phyloP scores from a whole-genome alignment of 2,329 filamentous ascomycete species.

The Stachybotrys chartarum region DNA sequence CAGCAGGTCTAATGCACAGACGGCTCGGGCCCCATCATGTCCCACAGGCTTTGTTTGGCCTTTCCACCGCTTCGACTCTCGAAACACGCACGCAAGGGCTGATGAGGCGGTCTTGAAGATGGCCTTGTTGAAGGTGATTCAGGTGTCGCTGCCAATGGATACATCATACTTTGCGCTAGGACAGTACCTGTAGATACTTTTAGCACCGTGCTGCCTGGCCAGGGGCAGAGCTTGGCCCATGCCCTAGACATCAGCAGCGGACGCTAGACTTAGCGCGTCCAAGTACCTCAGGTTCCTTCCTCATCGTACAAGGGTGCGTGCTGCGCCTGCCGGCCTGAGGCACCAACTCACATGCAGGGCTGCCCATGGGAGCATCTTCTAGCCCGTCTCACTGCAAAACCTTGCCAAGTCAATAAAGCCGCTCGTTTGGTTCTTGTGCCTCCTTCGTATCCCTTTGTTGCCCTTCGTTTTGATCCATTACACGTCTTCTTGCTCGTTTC shows the following conservation, averaged over 20 bases:
- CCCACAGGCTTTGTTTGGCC: no score
- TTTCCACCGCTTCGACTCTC: no score
- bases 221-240: neutral
- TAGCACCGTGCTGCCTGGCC: no score
- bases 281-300: no score
- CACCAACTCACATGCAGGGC: neutral
- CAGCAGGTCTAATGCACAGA: no score
- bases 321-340: neutral
- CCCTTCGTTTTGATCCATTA: slow-evolving; percentile 1
- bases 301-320: no score
- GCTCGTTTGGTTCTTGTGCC: neutral
- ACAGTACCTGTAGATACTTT: no score
- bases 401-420: neutral
- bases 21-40: no score
- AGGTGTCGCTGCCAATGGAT: neutral
- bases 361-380: neutral
- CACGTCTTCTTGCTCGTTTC: slow-evolving; percentile 3
- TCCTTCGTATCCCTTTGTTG: neutral
- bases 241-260: neutral
- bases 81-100: no score
- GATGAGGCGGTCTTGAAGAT: neutral
- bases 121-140: neutral
- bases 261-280: neutral
- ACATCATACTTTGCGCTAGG: no score
- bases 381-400: neutral